A percentile compares a stretch with the other conserved stretches of the same genome.
Evolutionary conservation across 108 stramenopile species (phyloP).

Genomic region (Heterococcus sp.): DNA sequence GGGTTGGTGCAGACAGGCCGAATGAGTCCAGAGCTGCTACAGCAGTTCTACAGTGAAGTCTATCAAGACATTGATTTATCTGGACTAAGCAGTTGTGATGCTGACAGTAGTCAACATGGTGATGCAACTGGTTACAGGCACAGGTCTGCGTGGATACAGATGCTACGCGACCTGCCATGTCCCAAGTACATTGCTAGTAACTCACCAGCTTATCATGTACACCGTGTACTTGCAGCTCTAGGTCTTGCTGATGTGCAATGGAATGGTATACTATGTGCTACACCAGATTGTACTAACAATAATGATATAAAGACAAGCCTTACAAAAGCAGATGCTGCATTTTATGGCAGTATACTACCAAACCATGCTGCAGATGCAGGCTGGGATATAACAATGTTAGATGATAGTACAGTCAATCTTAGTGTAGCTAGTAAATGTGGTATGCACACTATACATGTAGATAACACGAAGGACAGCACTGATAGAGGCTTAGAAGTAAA

Average conservation of each 20-base stretch:
- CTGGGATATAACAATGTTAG: slow-evolving; percentile 12
- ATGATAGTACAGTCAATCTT: slow-evolving; percentile 10
- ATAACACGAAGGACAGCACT: too few species aligned
- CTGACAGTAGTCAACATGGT: background rate
- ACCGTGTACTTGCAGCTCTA: slow-evolving; percentile 14
- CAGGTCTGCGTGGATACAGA: background rate
- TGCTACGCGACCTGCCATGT: slow-evolving; percentile 1
- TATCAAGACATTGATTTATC: background rate
- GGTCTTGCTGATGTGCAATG: slow-evolving; percentile 7
- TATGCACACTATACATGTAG: too few species aligned
- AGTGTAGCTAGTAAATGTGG: background rate
- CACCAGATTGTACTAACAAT: too few species aligned
- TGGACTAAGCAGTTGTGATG: background rate
- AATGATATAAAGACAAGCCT: slow-evolving; percentile 15
- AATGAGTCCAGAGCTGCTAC: slow-evolving; percentile 2
- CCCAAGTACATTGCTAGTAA: slow-evolving; percentile 23
- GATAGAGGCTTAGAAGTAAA: too few species aligned
- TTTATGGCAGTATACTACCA: slow-evolving; percentile 16
- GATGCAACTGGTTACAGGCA: slow-evolving; percentile 25
- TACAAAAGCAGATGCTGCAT: slow-evolving; percentile 15
- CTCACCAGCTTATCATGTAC: slow-evolving; percentile 20
- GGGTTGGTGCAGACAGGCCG: slow-evolving; percentile 4
- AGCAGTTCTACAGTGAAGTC: slow-evolving; percentile 1
- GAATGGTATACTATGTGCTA: slow-evolving; percentile 5
- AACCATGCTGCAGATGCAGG: background rate